Evolutionary conservation across 768 basidiomycete species (phyloP).

Genomic region (Tulasnella calospora): DNA sequence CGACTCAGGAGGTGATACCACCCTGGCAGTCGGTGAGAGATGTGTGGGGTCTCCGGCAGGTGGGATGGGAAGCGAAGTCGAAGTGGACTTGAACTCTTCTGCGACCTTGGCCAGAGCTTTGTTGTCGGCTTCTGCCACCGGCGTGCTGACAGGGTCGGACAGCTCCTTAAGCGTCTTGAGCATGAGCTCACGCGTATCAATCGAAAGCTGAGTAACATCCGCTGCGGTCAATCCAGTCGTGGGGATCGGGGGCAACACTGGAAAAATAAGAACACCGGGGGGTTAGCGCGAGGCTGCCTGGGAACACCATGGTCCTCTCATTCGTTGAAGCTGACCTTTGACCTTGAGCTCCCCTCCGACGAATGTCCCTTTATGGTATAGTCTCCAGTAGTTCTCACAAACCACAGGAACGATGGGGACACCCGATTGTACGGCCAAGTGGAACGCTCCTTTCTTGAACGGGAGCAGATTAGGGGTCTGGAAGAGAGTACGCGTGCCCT

Average conservation of each 20-base stretch:
- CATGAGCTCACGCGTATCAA: conserved; percentile 74
- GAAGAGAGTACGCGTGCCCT: conserved; percentile 81
- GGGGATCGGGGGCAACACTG: conserved; percentile 86
- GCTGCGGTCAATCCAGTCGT: conserved; percentile 64
- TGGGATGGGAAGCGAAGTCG: not conserved
- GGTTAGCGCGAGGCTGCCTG: not conserved
- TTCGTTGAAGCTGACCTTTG: conserved; percentile 54
- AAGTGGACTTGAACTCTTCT: not conserved
- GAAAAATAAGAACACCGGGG: conserved; percentile 10
- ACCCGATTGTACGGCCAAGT: conserved; percentile 84
- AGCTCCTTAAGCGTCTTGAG: conserved; percentile 70
- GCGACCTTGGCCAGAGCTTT: conserved; percentile 1
- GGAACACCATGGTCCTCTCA: not conserved
- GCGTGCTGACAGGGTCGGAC: conserved; percentile 40
- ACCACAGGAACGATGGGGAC: conserved; percentile 90
- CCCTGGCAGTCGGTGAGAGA: not conserved
- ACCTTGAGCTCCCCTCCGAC: conserved; percentile 72
- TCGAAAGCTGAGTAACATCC: conserved; percentile 65
- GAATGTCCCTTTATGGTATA: conserved; percentile 77
- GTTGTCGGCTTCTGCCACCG: conserved; percentile 13
- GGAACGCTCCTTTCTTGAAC: conserved; percentile 98
- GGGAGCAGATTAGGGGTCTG: conserved; percentile 65
- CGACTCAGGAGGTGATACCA: not conserved
- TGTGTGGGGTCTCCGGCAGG: not conserved
- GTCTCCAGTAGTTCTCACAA: conserved; percentile 85